Conservation (phyloP, 176 grass and related monocot genomes). For the Aechmea fasciata region DNA sequence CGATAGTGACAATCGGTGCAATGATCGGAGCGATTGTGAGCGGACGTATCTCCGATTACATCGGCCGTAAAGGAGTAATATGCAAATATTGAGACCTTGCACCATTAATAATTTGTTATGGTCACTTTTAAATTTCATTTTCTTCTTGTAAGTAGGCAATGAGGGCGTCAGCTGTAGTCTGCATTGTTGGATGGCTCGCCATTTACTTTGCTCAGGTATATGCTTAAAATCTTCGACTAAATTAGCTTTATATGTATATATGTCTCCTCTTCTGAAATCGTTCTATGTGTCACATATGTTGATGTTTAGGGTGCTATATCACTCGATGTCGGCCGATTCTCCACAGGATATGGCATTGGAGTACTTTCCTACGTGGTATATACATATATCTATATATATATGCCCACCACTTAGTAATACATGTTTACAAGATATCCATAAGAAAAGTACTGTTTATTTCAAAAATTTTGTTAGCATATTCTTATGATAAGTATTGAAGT, state of each 20-base stretch:
- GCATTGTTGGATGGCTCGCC: conserved; percentile 40
- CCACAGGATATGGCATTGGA: conserved; percentile 45
- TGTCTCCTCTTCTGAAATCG: background rate
- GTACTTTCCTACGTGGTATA: conserved; percentile 51
- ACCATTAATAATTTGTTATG: background rate
- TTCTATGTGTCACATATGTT: background rate
- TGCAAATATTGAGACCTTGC: background rate
- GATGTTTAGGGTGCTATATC: conserved; percentile 22
- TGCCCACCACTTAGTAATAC: too few species aligned
- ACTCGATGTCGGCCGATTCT: conserved; percentile 39
- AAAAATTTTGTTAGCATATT: too few species aligned
- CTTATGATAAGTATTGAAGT: too few species aligned
- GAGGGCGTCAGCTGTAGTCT: conserved; percentile 43
- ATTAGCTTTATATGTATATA: background rate
- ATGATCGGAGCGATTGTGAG: conserved; percentile 43
- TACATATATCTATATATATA: too few species aligned
- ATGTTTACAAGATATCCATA: too few species aligned
- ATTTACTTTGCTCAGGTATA: conserved; percentile 40
- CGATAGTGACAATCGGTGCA: conserved; percentile 42
- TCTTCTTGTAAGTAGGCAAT: conserved; percentile 34
- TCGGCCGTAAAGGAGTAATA: conserved; percentile 54
- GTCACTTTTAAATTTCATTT: conserved; percentile 5
- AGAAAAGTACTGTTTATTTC: too few species aligned
- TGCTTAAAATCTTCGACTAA: background rate
- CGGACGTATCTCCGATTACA: conserved; percentile 34